Percentiles rank a stretch among this genome's conserved stretches.
These are phyloP conservation scores for Lathyrus sativus DNA, from an alignment of 306 rosid genomes.

Conservation along the genomic window DNA sequence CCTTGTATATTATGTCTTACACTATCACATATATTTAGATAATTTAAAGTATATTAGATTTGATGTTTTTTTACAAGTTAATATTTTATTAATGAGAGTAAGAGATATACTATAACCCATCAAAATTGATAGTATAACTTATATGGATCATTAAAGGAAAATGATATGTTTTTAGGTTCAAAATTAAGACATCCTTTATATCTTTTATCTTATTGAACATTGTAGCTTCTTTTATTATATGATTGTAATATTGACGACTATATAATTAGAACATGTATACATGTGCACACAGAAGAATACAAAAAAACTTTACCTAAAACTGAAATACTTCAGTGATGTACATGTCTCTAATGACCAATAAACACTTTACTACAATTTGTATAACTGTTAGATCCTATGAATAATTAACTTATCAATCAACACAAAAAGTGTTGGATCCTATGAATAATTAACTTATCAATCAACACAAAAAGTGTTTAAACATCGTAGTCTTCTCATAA, in stretches of 20 bases:
- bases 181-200: background rate
- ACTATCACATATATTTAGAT: no score
- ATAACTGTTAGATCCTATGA: background rate
- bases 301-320: background rate
- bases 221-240: background rate
- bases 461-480: background rate
- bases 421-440: conserved; percentile 6
- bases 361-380: conserved; percentile 1
- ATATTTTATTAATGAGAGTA: no score
- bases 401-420: background rate
- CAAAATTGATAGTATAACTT: background rate
- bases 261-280: background rate
- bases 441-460: conserved; percentile 1
- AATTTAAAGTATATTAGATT: no score
- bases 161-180: background rate
- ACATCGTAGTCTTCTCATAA: background rate
- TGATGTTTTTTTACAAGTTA: no score
- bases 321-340: conserved; percentile 24
- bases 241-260: background rate
- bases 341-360: conserved; percentile 25
- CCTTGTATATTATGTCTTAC: no score
- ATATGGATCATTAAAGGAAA: background rate
- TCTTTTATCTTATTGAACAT: background rate
- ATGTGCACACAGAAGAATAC: background rate
- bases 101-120: no score